Evolutionary conservation across 2,329 filamentous ascomycete genomes (phyloP), one percentile per base, ranked within the genome.

Genomic region (Rachicladosporium sp.): DNA sequence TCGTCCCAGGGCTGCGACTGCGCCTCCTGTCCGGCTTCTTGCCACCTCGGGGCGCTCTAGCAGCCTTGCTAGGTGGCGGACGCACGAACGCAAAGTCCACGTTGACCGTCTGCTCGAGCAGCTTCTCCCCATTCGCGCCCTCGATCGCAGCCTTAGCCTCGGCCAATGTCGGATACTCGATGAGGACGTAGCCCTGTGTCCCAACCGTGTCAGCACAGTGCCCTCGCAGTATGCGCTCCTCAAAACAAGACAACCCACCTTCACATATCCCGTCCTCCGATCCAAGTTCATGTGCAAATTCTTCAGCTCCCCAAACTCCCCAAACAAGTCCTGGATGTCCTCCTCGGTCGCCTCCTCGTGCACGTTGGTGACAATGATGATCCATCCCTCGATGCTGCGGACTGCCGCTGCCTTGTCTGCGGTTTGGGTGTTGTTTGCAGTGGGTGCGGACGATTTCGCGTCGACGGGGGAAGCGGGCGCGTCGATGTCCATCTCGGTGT

Each of bases 311-410:
- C 85, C 85, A 56, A 74, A 91, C 53, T 91, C 84, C 54, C 77
- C 81, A 59, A 91, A 91, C 60, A 78, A 72, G 60, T 91, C 85
- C 54, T 82, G 81, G 41, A 91, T 61, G 34, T 83, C 79, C 66
- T 91, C 84, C 64, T 91, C 84, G 51, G 80, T 82, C 36, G 84
- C 82, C 61, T 91, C 84, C 58, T 91, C 84, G 65, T 91, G 84
- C 29, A 91, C 80, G 55, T 91, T 91, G 38, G 83, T 88, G 49
- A 84, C 83, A 46, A 86, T 78, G 54, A 91, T 70, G 61, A 91
- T 91, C 85, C 85, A 91, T 50, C 85, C 84, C 64, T 91, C 84
- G 56, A 91, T 88, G 40, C 81, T 87, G 53, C 84, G 82, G 43
- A 91, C 84, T 15, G 84, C 84, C 1, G 79, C 85, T 40, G 83